Evolutionary conservation across 1,284 basidiomycete species (phyloP).

Genomic region (Boletus sp.): DNA sequence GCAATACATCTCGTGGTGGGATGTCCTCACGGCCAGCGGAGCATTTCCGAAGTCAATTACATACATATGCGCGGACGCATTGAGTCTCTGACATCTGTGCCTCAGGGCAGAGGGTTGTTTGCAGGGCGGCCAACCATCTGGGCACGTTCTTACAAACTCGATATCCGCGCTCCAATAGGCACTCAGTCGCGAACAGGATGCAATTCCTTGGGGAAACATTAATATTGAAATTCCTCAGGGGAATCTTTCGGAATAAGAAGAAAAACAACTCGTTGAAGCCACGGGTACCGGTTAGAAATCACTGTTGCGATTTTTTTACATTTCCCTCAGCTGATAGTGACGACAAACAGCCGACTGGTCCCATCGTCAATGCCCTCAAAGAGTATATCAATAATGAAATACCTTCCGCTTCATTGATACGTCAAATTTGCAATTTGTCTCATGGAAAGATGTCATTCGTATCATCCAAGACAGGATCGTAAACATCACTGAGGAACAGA

Average conservation of each 20-base stretch:
- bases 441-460: neutral
- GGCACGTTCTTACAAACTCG: neutral
- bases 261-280: neutral
- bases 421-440: constrained; percentile 8
- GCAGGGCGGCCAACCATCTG: too few relatives aligned
- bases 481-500: neutral
- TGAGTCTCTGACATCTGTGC: too few relatives aligned
- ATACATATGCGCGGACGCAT: too few relatives aligned
- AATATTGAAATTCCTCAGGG: too few relatives aligned
- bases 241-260: neutral
- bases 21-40: too few relatives aligned
- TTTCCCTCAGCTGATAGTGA: neutral
- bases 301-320: neutral
- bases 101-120: too few relatives aligned
- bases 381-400: constrained; percentile 14
- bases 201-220: too few relatives aligned
- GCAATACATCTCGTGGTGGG: too few relatives aligned
- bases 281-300: neutral
- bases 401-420: constrained; percentile 14
- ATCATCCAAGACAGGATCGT: neutral
- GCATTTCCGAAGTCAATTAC: too few relatives aligned
- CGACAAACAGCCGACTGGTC: neutral
- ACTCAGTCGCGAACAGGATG: too few relatives aligned
- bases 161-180: neutral
- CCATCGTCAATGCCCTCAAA: constrained; percentile 4